Percentiles rank a stretch among this genome's conserved stretches.
Evolutionary conservation across 331 rosid species (phyloP).

Genomic region (Cydonia oblonga): DNA sequence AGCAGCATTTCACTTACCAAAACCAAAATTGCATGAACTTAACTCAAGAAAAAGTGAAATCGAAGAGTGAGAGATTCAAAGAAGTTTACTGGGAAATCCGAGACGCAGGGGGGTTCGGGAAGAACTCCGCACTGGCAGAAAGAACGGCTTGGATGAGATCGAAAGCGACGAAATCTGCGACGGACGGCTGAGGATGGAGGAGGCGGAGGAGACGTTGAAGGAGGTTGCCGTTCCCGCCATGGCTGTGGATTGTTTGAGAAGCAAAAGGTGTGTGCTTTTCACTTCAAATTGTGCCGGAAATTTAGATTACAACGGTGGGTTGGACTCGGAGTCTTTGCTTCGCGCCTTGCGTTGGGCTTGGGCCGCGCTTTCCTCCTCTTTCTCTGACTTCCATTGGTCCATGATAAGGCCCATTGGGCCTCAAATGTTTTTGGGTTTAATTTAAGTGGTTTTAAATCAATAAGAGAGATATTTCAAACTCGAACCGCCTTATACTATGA

Average conservation of each 20-base stretch:
- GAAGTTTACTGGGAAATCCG: conserved; percentile 27
- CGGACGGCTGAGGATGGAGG: conserved; percentile 18
- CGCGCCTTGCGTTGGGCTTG: not conserved
- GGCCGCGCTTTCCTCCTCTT: not conserved
- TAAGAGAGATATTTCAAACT: too few relatives aligned
- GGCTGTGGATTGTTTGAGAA: not conserved
- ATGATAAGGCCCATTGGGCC: not conserved
- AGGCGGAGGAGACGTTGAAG: conserved; percentile 26
- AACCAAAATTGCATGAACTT: too few relatives aligned
- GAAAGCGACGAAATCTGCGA: conserved; percentile 25
- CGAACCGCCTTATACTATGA: accelerated
- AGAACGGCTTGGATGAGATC: conserved; percentile 19
- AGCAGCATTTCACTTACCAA: not conserved
- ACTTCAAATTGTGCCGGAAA: not conserved
- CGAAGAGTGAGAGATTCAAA: not conserved
- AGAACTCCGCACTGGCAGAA: conserved; percentile 18
- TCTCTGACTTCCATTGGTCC: not conserved
- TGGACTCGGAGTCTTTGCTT: not conserved
- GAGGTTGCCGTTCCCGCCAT: conserved; percentile 42
- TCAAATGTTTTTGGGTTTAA: not conserved
- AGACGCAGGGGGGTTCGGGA: conserved; percentile 1
- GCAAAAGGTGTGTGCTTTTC: not conserved
- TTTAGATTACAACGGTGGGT: conserved; percentile 10
- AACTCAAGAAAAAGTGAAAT: not conserved
- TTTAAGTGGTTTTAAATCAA: too few relatives aligned